Evolutionary conservation across 352 stramenopile species (phyloP).

Genomic region (Globisporangium apiculatum): DNA sequence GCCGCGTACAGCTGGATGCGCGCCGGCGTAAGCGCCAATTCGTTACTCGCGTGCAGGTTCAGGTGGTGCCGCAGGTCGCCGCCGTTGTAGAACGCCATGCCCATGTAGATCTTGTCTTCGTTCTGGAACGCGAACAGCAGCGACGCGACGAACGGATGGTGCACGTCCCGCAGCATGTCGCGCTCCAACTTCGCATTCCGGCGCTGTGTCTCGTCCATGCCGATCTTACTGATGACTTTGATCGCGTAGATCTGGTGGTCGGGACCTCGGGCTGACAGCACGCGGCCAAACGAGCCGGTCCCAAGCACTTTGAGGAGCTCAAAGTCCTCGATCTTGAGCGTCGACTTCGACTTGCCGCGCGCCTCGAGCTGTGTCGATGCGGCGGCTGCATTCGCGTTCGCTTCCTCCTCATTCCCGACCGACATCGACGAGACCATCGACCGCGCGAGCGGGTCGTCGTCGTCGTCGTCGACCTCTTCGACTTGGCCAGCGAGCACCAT

Average conservation of each 20-base stretch:
- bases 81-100: constrained; percentile 98
- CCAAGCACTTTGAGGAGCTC: constrained; percentile 81
- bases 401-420: constrained; percentile 57
- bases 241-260: constrained; percentile 79
- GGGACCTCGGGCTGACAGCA: constrained; percentile 61
- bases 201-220: constrained; percentile 77
- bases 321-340: constrained; percentile 83
- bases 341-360: constrained; percentile 69
- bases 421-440: constrained; percentile 55
- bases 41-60: constrained; percentile 55
- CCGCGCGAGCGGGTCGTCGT: constrained; percentile 48
- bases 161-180: constrained; percentile 91
- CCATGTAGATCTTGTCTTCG: constrained; percentile 97
- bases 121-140: constrained; percentile 97
- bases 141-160: constrained; percentile 96
- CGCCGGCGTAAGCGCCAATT: constrained; percentile 55
- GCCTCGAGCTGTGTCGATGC: constrained; percentile 12
- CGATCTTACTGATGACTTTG: constrained; percentile 88
- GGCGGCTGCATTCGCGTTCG: constrained; percentile 12
- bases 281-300: constrained; percentile 78
- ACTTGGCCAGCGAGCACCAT: constrained; percentile 68
- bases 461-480: constrained; percentile 68
- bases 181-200: constrained; percentile 89
- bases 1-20: constrained; percentile 84
- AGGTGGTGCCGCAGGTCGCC: constrained; percentile 91